Evolutionary conservation across 805 yeast genomes (phyloP).

Genomic region (Hanseniaspora hatyaiensis): DNA sequence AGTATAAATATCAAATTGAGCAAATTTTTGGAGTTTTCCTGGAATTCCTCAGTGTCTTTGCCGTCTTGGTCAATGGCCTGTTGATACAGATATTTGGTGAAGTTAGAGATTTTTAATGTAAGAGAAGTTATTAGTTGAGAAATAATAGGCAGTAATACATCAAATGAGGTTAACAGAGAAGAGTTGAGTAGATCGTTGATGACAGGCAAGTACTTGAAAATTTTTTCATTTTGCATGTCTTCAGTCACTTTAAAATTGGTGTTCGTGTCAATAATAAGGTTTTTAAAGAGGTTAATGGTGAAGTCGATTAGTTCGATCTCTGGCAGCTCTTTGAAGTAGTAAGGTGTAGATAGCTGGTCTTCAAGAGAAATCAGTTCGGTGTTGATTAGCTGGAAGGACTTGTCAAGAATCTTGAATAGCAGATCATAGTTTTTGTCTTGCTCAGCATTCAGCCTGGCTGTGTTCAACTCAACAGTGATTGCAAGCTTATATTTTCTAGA

Average conservation of each 20-base stretch:
- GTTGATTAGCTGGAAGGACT: conserved; percentile 14
- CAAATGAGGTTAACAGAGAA: not conserved
- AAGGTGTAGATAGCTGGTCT: conserved; percentile 11
- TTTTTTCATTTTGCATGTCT: conserved; percentile 8
- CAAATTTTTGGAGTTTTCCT: conserved; percentile 9
- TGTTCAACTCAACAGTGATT: conserved; percentile 5
- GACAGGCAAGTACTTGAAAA: conserved; percentile 11
- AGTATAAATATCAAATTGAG: conserved; percentile 6
- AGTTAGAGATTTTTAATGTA: not conserved
- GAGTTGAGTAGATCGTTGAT: conserved; percentile 13
- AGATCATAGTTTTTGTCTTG: conserved; percentile 7
- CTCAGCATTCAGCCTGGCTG: conserved; percentile 8
- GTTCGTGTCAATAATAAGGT: conserved; percentile 6
- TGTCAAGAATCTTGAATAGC: conserved; percentile 14
- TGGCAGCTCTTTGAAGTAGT: conserved; percentile 11
- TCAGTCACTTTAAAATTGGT: conserved; percentile 6
- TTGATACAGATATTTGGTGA: conserved; percentile 2
- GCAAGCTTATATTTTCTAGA: not conserved
- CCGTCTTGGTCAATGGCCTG: not conserved
- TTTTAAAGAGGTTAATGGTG: conserved; percentile 3
- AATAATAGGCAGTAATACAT: not conserved
- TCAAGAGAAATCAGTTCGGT: conserved; percentile 11
- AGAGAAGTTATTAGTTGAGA: conserved; percentile 1
- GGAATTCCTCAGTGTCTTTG: not conserved
- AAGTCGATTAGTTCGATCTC: conserved; percentile 8